Conservation (phyloP, 2,329 filamentous ascomycete species). For the Juglanconis juglandina region DNA sequence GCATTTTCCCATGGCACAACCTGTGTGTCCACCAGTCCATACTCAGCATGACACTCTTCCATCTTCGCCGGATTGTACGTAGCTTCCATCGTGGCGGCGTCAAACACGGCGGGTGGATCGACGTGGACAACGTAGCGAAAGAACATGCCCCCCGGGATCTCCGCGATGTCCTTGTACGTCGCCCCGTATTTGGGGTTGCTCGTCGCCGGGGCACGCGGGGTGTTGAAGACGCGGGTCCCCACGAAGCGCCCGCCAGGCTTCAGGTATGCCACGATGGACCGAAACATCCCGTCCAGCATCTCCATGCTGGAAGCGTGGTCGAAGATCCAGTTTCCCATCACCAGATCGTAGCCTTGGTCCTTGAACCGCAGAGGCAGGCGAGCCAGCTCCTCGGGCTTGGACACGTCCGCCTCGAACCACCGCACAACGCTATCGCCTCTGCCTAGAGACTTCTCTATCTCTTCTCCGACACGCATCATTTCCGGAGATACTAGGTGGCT, state of each 20-base stretch:
- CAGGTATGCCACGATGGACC: constrained; percentile 17
- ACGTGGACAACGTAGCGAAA: constrained; percentile 10
- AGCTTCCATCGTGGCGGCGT: constrained; percentile 14
- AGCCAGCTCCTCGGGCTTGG: constrained; percentile 15
- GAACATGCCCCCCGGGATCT: constrained; percentile 10
- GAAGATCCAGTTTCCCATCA: constrained; percentile 22
- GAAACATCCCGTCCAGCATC: constrained; percentile 21
- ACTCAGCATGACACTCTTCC: constrained; percentile 3
- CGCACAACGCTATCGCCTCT: constrained; percentile 11
- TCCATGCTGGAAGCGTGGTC: constrained; percentile 16
- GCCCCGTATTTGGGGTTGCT: constrained; percentile 8
- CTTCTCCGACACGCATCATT: constrained; percentile 25
- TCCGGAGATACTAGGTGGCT: constrained; percentile 20
- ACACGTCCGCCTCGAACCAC: constrained; percentile 19
- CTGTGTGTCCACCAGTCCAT: constrained; percentile 11
- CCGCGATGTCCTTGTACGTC: constrained; percentile 12
- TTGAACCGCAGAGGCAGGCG: constrained; percentile 15
- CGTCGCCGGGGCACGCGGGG: neutral
- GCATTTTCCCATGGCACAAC: constrained; percentile 2
- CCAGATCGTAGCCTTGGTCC: constrained; percentile 21
- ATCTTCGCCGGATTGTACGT: constrained; percentile 12
- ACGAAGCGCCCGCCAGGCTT: constrained; percentile 22
- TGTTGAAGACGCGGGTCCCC: constrained; percentile 17
- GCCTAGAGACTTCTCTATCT: constrained; percentile 12
- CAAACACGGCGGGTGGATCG: constrained; percentile 5